phyloP scores from a whole-genome alignment of 768 basidiomycete genomes.

The Leccinum subgranulosum region DNA sequence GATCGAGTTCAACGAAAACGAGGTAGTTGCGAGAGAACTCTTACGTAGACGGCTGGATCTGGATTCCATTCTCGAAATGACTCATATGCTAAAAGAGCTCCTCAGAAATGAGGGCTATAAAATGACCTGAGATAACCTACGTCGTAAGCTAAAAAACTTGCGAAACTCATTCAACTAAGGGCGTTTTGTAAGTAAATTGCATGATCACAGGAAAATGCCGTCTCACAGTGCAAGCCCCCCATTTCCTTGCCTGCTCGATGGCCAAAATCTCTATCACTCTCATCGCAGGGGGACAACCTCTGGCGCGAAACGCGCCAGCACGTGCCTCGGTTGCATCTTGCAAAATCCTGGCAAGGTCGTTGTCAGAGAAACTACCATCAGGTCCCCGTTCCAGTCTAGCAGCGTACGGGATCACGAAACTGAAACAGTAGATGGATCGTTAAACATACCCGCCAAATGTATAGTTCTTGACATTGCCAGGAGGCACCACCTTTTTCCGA shows the following conservation, averaged over 20 bases:
- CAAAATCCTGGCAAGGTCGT: slow-evolving; percentile 58
- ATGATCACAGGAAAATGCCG: neutral
- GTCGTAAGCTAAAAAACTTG: slow-evolving; percentile 66
- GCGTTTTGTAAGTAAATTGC: neutral
- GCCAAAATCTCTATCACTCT: slow-evolving; percentile 67
- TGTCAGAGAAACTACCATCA: slow-evolving; percentile 57
- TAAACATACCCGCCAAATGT: slow-evolving; percentile 46
- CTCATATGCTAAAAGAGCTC: slow-evolving; percentile 44
- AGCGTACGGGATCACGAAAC: neutral
- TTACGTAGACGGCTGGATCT: slow-evolving; percentile 51
- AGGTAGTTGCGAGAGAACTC: slow-evolving; percentile 12
- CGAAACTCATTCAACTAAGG: slow-evolving; percentile 67
- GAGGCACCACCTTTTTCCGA: slow-evolving; percentile 8
- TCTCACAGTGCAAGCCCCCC: slow-evolving; percentile 73
- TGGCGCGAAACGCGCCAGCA: slow-evolving; percentile 64
- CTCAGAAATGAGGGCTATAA: neutral
- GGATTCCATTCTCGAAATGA: slow-evolving; percentile 75
- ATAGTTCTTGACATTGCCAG: slow-evolving; percentile 41
- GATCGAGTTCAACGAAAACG: neutral
- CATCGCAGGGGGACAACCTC: slow-evolving; percentile 62
- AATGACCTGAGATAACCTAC: slow-evolving; percentile 34
- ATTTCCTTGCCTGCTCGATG: slow-evolving; percentile 62
- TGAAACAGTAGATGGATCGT: neutral
- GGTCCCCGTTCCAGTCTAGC: slow-evolving; percentile 48
- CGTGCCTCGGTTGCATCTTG: slow-evolving; percentile 56